A percentile compares a stretch with the other conserved stretches of the same genome.
phyloP scores from a whole-genome alignment of 148 eudicot species.

The Hydrangea macrophylla region DNA sequence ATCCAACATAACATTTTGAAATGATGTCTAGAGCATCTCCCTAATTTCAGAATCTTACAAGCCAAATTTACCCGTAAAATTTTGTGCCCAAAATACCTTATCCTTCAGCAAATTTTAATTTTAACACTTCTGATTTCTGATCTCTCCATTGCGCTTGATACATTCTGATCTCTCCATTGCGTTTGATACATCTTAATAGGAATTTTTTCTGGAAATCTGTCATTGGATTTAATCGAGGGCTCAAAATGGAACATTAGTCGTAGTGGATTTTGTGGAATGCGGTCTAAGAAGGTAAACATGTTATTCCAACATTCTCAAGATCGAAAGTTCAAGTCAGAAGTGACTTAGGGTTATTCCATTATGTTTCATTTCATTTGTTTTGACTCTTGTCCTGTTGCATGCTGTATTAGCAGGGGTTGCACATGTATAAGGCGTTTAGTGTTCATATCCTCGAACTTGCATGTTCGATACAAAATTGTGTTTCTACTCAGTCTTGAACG shows the following conservation, averaged over 20 bases:
- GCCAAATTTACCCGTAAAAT: neutral
- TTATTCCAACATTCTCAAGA: neutral
- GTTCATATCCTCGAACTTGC: neutral
- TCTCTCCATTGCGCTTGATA: neutral
- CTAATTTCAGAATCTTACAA: neutral
- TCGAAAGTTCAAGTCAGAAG: neutral
- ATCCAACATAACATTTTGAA: neutral
- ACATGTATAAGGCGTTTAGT: no score
- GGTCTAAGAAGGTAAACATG: constrained; percentile 84
- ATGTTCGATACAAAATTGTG: neutral
- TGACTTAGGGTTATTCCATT: neutral
- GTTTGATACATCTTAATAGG: no score
- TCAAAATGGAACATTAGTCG: constrained; percentile 81
- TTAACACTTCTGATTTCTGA: constrained; percentile 2
- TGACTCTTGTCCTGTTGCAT: no score
- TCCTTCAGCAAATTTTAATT: neutral
- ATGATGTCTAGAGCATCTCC: neutral
- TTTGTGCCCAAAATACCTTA: neutral
- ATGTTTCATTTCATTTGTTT: neutral
- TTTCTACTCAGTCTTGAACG: neutral
- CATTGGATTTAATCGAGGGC: constrained; percentile 70
- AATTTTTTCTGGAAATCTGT: constrained; percentile 82
- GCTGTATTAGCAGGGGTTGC: no score
- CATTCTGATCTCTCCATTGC: no score
- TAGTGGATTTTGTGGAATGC: constrained; percentile 99